Evolutionary conservation across 1,139 yeast genomes (phyloP).

Genomic region (Yamadazyma taylorii): DNA sequence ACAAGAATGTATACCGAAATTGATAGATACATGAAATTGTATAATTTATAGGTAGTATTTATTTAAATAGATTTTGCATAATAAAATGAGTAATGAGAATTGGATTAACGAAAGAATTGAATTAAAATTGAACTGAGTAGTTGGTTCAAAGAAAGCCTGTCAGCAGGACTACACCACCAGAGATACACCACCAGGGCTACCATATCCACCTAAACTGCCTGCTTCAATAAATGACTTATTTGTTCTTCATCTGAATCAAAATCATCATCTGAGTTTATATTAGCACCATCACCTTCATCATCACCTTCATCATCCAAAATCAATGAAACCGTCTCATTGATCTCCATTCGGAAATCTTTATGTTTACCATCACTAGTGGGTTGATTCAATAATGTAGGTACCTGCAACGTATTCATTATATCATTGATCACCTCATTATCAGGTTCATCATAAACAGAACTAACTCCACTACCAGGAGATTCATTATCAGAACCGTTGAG

Average conservation of each 20-base stretch:
- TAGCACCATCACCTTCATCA: too few species aligned
- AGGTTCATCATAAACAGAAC: slow-evolving; percentile 6
- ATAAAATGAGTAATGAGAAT: too few species aligned
- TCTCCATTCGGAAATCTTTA: slow-evolving; percentile 1
- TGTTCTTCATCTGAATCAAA: slow-evolving; percentile 1
- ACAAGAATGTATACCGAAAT: slow-evolving; percentile 60
- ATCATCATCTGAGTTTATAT: neutral
- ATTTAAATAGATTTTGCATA: neutral
- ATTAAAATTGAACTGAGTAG: too few species aligned
- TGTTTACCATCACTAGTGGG: slow-evolving; percentile 1
- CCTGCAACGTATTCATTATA: slow-evolving; percentile 9
- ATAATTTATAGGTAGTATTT: slow-evolving; percentile 3
- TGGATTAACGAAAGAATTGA: too few species aligned
- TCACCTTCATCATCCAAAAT: neutral
- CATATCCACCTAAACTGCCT: too few species aligned
- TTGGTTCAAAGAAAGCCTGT: too few species aligned
- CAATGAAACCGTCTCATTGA: neutral
- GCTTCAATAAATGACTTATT: too few species aligned
- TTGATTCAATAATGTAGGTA: neutral
- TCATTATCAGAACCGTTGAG: neutral
- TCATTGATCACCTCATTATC: slow-evolving; percentile 12
- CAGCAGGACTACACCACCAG: too few species aligned
- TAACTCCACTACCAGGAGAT: neutral
- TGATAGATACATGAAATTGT: slow-evolving; percentile 45
- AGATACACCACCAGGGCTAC: too few species aligned